phyloP scores from a whole-genome alignment of 1,284 basidiomycete genomes.

The Leccinum pachyderme region DNA sequence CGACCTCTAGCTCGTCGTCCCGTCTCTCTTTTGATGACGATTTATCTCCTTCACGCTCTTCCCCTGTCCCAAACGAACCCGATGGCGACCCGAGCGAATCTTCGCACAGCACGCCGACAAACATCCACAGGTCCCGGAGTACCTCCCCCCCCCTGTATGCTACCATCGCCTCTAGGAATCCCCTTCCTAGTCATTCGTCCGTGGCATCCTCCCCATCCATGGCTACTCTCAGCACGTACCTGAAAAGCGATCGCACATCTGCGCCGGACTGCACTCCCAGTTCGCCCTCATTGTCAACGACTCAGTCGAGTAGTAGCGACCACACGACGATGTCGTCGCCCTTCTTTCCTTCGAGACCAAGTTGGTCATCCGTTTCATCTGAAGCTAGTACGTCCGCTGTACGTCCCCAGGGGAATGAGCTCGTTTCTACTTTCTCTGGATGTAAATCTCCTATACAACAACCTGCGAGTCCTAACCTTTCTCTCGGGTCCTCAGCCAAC shows the following conservation, averaged over 20 bases:
- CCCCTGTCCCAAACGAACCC: slow-evolving; percentile 1
- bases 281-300: slow-evolving; percentile 18
- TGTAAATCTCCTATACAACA: slow-evolving; percentile 20
- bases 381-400: slow-evolving; percentile 18
- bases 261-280: slow-evolving; percentile 14
- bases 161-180: slow-evolving; percentile 24
- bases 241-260: slow-evolving; percentile 12
- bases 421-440: slow-evolving; percentile 8
- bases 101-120: slow-evolving; percentile 4
- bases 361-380: slow-evolving; percentile 32
- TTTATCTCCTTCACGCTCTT: background rate
- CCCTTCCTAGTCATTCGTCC: slow-evolving; percentile 11
- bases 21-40: slow-evolving; percentile 14
- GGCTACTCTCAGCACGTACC: slow-evolving; percentile 1
- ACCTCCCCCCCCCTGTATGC: slow-evolving; percentile 25
- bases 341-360: slow-evolving; percentile 19
- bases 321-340: slow-evolving; percentile 9
- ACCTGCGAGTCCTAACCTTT: slow-evolving; percentile 28
- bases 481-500: slow-evolving; percentile 17
- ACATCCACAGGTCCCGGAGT: slow-evolving; percentile 10
- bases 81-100: slow-evolving; percentile 8
- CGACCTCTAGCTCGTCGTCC: slow-evolving; percentile 28
- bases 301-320: slow-evolving; percentile 19
- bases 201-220: slow-evolving; percentile 12
- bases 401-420: slow-evolving; percentile 23